A percentile compares a stretch with the other conserved stretches of the same genome.
Evolutionary conservation across 805 yeast genomes (phyloP).

Genomic region (Wickerhamiella parazyma): DNA sequence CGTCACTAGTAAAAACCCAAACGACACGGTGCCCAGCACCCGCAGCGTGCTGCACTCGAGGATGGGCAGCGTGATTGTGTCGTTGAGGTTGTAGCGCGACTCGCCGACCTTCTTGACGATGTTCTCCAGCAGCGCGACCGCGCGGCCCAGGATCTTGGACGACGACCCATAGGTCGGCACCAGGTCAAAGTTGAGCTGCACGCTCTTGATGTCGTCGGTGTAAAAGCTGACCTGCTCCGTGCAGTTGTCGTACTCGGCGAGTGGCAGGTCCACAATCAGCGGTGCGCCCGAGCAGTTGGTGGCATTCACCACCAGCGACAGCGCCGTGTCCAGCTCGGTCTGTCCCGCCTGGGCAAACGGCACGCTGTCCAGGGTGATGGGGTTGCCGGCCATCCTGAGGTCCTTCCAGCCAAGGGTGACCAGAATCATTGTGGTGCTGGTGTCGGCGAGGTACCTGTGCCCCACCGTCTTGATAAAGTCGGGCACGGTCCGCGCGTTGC

Average conservation of each 20-base stretch:
- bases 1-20: constrained; percentile 57
- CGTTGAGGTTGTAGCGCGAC: constrained; percentile 46
- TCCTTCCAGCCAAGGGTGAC: constrained; percentile 83
- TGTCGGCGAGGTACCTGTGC: constrained; percentile 48
- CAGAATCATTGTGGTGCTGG: constrained; percentile 55
- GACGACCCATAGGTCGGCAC: constrained; percentile 60
- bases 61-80: constrained; percentile 57
- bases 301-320: constrained; percentile 54
- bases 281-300: constrained; percentile 33
- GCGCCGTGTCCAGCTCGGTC: constrained; percentile 81
- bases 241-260: constrained; percentile 54
- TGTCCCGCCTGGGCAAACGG: constrained; percentile 61
- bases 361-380: constrained; percentile 58
- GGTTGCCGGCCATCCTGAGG: constrained; percentile 40
- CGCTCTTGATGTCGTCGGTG: constrained; percentile 28
- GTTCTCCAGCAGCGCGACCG: constrained; percentile 62
- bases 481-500: constrained; percentile 9
- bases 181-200: constrained; percentile 64
- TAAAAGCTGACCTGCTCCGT: constrained; percentile 62
- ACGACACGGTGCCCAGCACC: constrained; percentile 60
- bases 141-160: constrained; percentile 58
- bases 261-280: constrained; percentile 62
- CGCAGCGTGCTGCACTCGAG: constrained; percentile 59
- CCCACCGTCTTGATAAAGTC: constrained; percentile 74
- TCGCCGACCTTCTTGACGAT: constrained; percentile 22